phyloP scores from a whole-genome alignment of 2,329 filamentous ascomycete species.

The Corinectria fuckeliana region DNA sequence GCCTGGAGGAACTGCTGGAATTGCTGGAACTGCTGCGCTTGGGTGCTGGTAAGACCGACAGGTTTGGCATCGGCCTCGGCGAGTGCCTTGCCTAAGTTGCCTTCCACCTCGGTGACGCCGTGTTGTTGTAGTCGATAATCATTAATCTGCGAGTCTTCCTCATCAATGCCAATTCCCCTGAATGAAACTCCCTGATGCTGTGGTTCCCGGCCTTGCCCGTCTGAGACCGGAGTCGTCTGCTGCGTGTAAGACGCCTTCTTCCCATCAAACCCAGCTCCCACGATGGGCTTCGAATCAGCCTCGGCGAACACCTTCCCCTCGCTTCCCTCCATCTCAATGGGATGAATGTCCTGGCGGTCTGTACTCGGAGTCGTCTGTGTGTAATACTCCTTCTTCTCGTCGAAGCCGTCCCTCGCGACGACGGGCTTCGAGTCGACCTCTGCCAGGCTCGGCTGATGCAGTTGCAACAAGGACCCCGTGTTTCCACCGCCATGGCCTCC shows the following conservation, averaged over 20 bases:
- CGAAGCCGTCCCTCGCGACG: neutral
- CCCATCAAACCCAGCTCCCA: neutral
- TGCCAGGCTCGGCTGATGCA: neutral
- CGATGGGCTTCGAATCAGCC: neutral
- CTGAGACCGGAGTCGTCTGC: neutral
- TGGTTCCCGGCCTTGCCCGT: neutral
- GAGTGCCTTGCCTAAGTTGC: neutral
- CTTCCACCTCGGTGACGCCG: neutral
- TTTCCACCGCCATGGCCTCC: neutral
- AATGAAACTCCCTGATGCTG: neutral
- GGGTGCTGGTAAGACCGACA: neutral
- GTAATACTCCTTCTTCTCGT: neutral
- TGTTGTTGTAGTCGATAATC: too few relatives aligned
- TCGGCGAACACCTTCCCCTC: neutral
- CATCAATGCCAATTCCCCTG: too few relatives aligned
- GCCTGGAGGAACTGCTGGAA: neutral
- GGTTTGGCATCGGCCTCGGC: conserved; percentile 2
- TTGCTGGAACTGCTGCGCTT: neutral
- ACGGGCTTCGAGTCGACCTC: neutral
- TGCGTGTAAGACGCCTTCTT: neutral
- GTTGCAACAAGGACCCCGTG: neutral
- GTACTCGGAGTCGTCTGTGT: neutral
- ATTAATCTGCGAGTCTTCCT: too few relatives aligned
- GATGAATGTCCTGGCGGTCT: neutral
- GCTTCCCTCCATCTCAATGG: neutral